Percentiles rank a stretch among this genome's conserved stretches.
phyloP scores from a whole-genome alignment of 73 alveolate species.

The Paramecium bursaria region DNA sequence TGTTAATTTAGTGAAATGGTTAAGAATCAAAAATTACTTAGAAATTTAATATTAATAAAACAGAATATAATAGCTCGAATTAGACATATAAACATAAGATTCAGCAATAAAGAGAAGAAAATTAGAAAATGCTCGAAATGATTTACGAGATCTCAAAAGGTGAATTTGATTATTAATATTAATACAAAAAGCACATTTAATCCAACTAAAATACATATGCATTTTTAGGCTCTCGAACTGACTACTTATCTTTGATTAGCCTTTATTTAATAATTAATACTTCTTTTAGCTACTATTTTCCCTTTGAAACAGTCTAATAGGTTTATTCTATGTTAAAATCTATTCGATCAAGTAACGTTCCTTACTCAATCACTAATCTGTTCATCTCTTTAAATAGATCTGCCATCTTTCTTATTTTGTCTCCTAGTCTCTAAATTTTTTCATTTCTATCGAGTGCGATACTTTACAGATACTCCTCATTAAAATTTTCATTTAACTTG shows the following conservation, averaged over 20 bases:
- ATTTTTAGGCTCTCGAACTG: conserved; percentile 32
- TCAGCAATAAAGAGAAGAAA: too few species aligned
- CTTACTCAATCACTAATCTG: conserved; percentile 39
- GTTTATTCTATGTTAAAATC: conserved; percentile 38
- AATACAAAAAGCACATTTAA: conserved; percentile 27
- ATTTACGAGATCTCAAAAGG: too few species aligned
- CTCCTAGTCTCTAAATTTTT: conserved; percentile 25
- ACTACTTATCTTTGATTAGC: conserved; percentile 26
- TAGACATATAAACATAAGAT: too few species aligned
- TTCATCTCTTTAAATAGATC: conserved; percentile 51
- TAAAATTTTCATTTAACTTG: conserved; percentile 8
- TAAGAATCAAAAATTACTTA: too few species aligned
- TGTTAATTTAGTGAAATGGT: too few species aligned
- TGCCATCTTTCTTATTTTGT: conserved; percentile 34
- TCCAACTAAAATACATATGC: conserved; percentile 45
- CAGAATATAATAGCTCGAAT: too few species aligned
- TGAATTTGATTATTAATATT: conserved; percentile 27
- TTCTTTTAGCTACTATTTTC: conserved; percentile 44
- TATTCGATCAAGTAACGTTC: conserved; percentile 45
- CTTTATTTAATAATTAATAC: too few species aligned
- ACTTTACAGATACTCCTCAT: conserved; percentile 28
- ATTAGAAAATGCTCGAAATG: too few species aligned
- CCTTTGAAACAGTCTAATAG: conserved; percentile 1
- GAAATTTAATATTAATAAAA: too few species aligned
- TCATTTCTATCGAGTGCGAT: conserved; percentile 46